Base-by-base conservation (phyloP, 176 grass and related monocot species). In the Tillandsia fasciculata region DNA sequence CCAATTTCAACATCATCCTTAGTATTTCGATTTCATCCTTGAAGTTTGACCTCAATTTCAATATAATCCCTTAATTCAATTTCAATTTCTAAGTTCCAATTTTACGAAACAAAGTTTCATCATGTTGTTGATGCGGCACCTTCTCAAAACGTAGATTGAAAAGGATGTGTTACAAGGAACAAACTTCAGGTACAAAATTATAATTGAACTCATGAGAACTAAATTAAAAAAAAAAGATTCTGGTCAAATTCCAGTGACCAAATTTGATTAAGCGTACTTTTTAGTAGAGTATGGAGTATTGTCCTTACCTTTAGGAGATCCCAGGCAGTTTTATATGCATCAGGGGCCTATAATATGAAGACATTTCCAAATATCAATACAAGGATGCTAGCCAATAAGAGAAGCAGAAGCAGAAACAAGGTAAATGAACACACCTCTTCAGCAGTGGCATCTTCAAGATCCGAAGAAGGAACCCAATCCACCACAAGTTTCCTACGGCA, bases 401-500 rank as follows among this genome's bases (percentile, higher is more conserved):
- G 9, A 22, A 24, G 53, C 0, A 49, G 12, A 50, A 50, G 24
- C 67, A 84, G 63, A 12, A 59, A 52, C 63, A 64, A 42, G 33
- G 33, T 42, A 83, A 66, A 67, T 64, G 72, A 64, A 77, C 75
- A 73, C 26, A 93, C 94, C 89, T 99, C 84, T 77, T 78, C 74
- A 64, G 68, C 73, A 83, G 89, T 74, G 68, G 72, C 50, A 52
- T 93, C 84, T 86, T 99, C 95, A 64, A 99, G 95, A 80, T 99
- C 90, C 71, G 84, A 79, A 68, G 95, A 88, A 83, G 82, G 84
- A 68, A 99, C 77, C 95, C 90, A 99, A 17, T 99, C 71, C 17
- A 99, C 80, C 18, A 99, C 72, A 86, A 99, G 87, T 74, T 99
- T 99, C 66, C 82, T 93, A 78, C 69, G 76, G 74, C 86, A 88